These are phyloP conservation scores for Entophlyctis luteolus DNA, from an alignment of 192 early-diverging fungal species.

Conservation along the genomic window DNA sequence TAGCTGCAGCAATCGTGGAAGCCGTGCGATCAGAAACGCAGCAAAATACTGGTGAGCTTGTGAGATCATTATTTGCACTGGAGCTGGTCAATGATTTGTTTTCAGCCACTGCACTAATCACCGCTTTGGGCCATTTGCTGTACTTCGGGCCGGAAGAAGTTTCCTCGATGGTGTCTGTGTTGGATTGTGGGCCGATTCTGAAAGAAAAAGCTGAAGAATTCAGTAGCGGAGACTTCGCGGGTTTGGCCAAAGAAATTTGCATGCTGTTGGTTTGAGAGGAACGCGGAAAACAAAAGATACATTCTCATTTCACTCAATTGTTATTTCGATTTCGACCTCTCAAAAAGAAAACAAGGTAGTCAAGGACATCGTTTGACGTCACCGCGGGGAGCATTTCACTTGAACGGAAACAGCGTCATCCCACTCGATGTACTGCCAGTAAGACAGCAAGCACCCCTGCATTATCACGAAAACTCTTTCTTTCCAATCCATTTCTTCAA, in stretches of 20 bases:
- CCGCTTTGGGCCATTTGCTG: slow-evolving; percentile 9
- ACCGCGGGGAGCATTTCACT: too few relatives aligned
- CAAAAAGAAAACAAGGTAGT: too few relatives aligned
- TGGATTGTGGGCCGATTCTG: not conserved
- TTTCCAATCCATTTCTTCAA: slow-evolving; percentile 5
- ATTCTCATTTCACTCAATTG: too few relatives aligned
- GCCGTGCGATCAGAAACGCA: slow-evolving; percentile 52
- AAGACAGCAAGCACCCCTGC: not conserved
- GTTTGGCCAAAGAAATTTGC: too few relatives aligned
- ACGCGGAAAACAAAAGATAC: too few relatives aligned
- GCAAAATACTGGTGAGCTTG: slow-evolving; percentile 54
- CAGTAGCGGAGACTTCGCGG: too few relatives aligned
- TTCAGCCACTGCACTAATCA: not conserved
- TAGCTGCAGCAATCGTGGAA: slow-evolving; percentile 59
- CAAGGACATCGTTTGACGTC: too few relatives aligned
- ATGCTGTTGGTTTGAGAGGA: too few relatives aligned
- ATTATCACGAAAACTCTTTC: not conserved
- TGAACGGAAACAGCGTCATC: too few relatives aligned
- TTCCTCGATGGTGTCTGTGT: not conserved
- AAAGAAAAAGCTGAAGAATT: not conserved
- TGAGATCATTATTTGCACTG: not conserved
- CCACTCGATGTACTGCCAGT: too few relatives aligned
- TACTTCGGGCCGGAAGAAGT: slow-evolving; percentile 2
- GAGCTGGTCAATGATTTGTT: not conserved
- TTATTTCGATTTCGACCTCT: too few relatives aligned